Evolutionary conservation across 108 stramenopile species (phyloP).

Genomic region (Skeletonema costatum): DNA sequence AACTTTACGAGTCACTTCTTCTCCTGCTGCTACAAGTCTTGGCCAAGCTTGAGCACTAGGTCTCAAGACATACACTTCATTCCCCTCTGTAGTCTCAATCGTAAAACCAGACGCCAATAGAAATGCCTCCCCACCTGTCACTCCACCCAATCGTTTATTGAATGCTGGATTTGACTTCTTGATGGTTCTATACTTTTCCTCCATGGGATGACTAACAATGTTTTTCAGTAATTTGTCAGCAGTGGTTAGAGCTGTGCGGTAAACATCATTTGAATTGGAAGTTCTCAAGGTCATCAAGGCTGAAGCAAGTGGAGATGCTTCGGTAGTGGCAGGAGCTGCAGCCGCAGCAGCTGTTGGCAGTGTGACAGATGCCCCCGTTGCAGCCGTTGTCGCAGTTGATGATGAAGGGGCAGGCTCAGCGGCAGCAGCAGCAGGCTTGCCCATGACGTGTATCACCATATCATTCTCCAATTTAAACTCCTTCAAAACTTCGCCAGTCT

Average conservation of each 20-base stretch:
- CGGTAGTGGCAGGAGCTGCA: conserved; percentile 11
- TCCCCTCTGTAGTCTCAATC: conserved; percentile 37
- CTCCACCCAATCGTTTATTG: conserved; percentile 62
- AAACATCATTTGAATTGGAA: conserved; percentile 44
- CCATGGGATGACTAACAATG: conserved; percentile 75
- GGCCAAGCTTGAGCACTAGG: conserved; percentile 80
- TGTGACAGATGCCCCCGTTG: conserved; percentile 35
- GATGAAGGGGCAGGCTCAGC: conserved; percentile 2
- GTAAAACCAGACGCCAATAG: conserved; percentile 64
- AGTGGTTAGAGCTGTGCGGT: conserved; percentile 63
- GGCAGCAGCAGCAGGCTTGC: conserved; percentile 53
- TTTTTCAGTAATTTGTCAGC: conserved; percentile 72
- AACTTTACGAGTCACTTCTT: conserved; percentile 28
- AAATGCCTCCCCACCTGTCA: conserved; percentile 58
- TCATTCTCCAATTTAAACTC: conserved; percentile 80
- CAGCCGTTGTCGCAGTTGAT: background rate
- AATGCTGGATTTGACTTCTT: conserved; percentile 79
- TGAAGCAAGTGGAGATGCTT: conserved; percentile 35
- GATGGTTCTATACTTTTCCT: conserved; percentile 88
- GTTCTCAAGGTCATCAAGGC: conserved; percentile 57
- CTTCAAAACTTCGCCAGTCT: conserved; percentile 37
- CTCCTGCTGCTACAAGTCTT: conserved; percentile 48
- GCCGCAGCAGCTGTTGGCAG: background rate
- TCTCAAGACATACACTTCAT: conserved; percentile 54
- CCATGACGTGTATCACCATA: conserved; percentile 88